A percentile compares a stretch with the other conserved stretches of the same genome.
Evolutionary conservation across 345 rosid genomes (phyloP).

Genomic region (Kandelia obovata): DNA sequence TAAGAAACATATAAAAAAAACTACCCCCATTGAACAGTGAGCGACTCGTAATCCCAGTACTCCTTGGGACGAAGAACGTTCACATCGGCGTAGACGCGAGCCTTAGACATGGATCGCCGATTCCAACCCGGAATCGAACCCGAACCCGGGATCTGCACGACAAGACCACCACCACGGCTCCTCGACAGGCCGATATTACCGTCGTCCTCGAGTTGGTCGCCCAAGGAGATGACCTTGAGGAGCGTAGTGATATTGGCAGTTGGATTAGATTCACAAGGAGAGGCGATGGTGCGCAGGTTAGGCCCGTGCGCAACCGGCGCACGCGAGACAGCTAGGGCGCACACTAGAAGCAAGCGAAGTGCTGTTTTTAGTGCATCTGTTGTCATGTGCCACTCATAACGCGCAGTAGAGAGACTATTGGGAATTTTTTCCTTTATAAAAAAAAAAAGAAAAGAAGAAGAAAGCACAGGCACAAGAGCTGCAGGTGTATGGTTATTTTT

Average conservation of each 20-base stretch:
- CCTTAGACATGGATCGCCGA: conserved; percentile 67
- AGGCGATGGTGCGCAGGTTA: conserved; percentile 27
- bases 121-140: not conserved
- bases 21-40: conserved; percentile 74
- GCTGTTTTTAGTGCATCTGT: too few species aligned
- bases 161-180: not conserved
- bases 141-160: conserved; percentile 32
- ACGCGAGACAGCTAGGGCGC: conserved; percentile 23
- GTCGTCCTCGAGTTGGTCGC: conserved; percentile 14
- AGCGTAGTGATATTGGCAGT: not conserved
- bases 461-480: too few species aligned
- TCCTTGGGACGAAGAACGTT: conserved; percentile 87
- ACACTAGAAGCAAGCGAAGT: not conserved
- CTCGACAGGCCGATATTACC: not conserved
- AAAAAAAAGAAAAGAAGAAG: too few species aligned
- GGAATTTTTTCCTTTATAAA: too few species aligned
- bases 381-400: too few species aligned
- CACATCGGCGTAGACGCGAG: conserved; percentile 80
- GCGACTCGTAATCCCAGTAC: conserved; percentile 58
- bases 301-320: conserved; percentile 51
- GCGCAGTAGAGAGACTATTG: too few species aligned
- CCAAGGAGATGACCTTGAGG: conserved; percentile 4
- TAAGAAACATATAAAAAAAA: not conserved
- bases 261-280: conserved; percentile 2
- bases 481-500: too few species aligned